These are phyloP conservation scores for Saccharum hybrid DNA, from an alignment of 202 grass and related monocot genomes.

Conservation along the genomic window DNA sequence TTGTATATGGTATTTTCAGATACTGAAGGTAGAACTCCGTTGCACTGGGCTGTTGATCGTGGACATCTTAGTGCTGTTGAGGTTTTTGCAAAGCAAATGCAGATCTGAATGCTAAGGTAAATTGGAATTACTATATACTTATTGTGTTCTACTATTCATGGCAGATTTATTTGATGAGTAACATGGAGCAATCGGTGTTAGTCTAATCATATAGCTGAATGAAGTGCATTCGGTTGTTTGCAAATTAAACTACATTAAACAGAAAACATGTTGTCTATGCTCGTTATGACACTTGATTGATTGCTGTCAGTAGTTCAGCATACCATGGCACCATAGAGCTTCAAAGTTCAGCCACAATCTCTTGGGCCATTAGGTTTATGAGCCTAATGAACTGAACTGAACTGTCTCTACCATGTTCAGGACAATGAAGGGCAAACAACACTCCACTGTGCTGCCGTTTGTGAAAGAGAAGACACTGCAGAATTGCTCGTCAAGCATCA, in stretches of 20 bases:
- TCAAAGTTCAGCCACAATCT: too few species aligned
- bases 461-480: constrained; percentile 83
- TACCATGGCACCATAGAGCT: neutral
- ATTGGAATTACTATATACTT: constrained; percentile 12
- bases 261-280: too few species aligned
- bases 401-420: constrained; percentile 7
- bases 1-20: constrained; percentile 61
- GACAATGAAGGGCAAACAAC: too few species aligned
- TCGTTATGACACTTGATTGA: too few species aligned
- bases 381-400: too few species aligned
- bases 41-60: constrained; percentile 98
- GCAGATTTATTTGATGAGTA: neutral
- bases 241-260: too few species aligned
- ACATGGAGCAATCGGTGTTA: neutral
- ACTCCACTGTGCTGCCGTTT: constrained; percentile 82
- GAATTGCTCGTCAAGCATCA: constrained; percentile 70
- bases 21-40: constrained; percentile 86
- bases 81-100: constrained; percentile 76
- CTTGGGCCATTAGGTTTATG: too few species aligned
- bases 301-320: neutral
- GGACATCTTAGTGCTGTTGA: constrained; percentile 71
- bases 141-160: neutral
- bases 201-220: neutral
- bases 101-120: constrained; percentile 82
- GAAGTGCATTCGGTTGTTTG: neutral